Base-by-base conservation (phyloP, 352 stramenopile species). In the Phytophthora pseudosyringae region DNA sequence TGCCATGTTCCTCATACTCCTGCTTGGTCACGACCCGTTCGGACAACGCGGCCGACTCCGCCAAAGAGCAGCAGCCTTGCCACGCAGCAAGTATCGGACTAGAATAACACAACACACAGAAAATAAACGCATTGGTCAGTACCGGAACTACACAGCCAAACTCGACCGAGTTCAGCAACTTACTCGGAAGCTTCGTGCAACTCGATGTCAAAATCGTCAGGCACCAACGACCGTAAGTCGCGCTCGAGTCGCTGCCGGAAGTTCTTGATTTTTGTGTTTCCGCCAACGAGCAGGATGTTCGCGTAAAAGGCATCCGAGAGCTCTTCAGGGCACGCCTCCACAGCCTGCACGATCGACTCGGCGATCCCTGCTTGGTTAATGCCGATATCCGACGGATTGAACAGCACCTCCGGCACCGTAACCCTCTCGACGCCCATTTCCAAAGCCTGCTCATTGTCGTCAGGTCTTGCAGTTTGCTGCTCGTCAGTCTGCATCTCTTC, bases 331-430 rank as follows among this genome's bases (percentile, higher is more conserved):
- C 92, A 98, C 32, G 79, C 75, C 29, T 82, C 35, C 12, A 98
- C 87, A 18, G 88, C 78, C 52, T 97, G 85, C 21, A 94, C 76
- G 71, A 98, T 93, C 6, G 81, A 79, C 31, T 96, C 83, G 3
- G 86, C 80, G 33, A 98, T 64, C 18, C 93, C 92, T 21, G 86
- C 84, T 59, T 98, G 93, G 35, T 84, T 56, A 41, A 98, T 73
- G 10, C 89, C 92, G 66, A 97, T 95, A 67, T 98, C 93, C 0
- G 88, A 96, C 26, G 94, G 94, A 61, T 91, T 82, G 66, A 98
- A 98, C 25, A 98, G 68, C 10, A 98, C 78, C 64, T 98, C 94
- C 0, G 93, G 93, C 21, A 97, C 90, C 1, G 86, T 72, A 55
- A 98, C 86, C 60, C 91, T 83, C 56, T 98, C 93, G 11, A 88